Evolutionary conservation across 768 basidiomycete species (phyloP).

Genomic region (Trametes villosa): DNA sequence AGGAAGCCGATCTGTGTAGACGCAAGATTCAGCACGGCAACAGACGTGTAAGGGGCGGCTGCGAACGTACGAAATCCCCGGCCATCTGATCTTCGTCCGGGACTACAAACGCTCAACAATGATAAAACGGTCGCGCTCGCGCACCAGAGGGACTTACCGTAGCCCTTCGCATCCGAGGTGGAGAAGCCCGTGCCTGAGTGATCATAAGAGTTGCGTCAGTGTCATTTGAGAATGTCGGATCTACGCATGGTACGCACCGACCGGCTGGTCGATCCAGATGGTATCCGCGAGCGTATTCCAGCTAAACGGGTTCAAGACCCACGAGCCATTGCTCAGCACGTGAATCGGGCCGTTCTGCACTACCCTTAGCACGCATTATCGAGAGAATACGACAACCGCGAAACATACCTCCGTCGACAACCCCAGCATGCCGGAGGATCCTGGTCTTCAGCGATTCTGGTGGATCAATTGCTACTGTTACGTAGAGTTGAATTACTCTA

Average conservation of each 20-base stretch:
- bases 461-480: not conserved
- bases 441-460: conserved; percentile 48
- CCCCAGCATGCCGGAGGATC: conserved; percentile 70
- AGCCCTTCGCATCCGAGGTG: conserved; percentile 50
- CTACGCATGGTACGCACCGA: conserved; percentile 38
- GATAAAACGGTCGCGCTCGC: not conserved
- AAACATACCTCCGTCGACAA: conserved; percentile 54
- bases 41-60: not conserved
- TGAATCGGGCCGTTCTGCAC: conserved; percentile 69
- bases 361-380: no score
- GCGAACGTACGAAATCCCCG: conserved; percentile 45
- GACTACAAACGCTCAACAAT: conserved; percentile 38
- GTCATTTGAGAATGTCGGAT: conserved; percentile 1
- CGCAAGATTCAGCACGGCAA: no score
- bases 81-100: conserved; percentile 70
- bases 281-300: conserved; percentile 67
- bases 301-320: conserved; percentile 53
- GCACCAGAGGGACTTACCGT: not conserved
- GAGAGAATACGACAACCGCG: no score
- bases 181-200: conserved; percentile 57
- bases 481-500: not conserved
- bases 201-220: not conserved
- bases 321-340: conserved; percentile 54
- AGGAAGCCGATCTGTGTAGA: conserved; percentile 65
- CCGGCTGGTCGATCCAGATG: conserved; percentile 75